Base-by-base conservation (phyloP, 1,139 yeast genomes). In the Geotrichum klebahnii region DNA sequence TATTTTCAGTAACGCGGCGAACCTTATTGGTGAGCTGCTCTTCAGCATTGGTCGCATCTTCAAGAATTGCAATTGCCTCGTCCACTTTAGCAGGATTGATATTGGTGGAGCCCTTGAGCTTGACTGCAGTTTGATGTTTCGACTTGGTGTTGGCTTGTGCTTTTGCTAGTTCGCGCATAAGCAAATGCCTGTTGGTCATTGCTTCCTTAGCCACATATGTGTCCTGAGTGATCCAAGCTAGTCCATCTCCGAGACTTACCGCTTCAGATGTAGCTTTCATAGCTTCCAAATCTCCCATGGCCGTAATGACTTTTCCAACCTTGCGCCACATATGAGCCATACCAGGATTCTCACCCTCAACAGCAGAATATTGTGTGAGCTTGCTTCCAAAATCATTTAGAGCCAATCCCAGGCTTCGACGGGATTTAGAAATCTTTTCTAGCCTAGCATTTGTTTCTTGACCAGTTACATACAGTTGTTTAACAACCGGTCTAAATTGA, bases 201-300 rank as follows among this genome's bases (percentile, higher is more conserved):
- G 96, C 85, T 67, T 92, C 99, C 66, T 92, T 94, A 49, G 90
- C 85, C 54, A 84, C 84, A 66, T 84, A 92, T 24, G 92, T 83
- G 60, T 90, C 97, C 54, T 79, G 77, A 3, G 81, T 71, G 35
- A 88, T 70, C 61, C 78, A 72, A 53, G 74, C 79, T 12, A 88
- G 66, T 0, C 87, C 87, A 60, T 90, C 97, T 1, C 88, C 90
- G 45, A 90, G 67, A 2, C 84, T 76, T 0, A 92, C 90, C 69
- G 82, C 75, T 57, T 83, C 89, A 55, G 82, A 78, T 10, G 87
- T 80, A 42, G 88, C 84, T 57, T 84, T 84, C 20, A 85, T 74
- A 22, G 89, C 76, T 49, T 81, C 82, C 55, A 86, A 71, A 62
- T 92, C 98, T 28, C 96, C 88, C 45, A 84, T 79, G 4, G 81